A percentile compares a stretch with the other conserved stretches of the same genome.
These are phyloP conservation scores for Encephalitozoon romaleae DNA, from an alignment of 371 early-diverging fungal genomes.

Conservation along the genomic window DNA sequence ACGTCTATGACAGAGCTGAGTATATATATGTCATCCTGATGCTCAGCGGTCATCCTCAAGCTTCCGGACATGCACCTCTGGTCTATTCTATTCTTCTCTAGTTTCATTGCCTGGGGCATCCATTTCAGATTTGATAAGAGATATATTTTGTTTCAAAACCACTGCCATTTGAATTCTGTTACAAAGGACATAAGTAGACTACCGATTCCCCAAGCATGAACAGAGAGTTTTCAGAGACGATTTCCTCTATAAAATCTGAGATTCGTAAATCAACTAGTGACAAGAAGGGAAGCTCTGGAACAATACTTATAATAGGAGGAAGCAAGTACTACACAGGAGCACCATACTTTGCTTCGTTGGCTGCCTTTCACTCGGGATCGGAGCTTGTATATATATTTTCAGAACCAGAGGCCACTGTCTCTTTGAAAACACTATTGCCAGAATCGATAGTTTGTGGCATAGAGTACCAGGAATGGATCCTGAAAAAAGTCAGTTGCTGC, in stretches of 20 bases:
- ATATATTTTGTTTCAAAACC: background rate
- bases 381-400: constrained; percentile 81
- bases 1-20: constrained; percentile 46
- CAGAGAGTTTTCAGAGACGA: background rate
- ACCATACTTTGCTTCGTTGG: constrained; percentile 73
- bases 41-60: constrained; percentile 42
- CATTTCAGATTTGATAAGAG: background rate
- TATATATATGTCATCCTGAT: constrained; percentile 58
- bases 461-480: constrained; percentile 35
- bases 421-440: constrained; percentile 65
- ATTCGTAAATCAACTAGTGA: background rate
- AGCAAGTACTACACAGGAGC: constrained; percentile 71
- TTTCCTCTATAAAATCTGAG: background rate
- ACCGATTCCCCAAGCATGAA: background rate
- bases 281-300: constrained; percentile 48
- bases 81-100: constrained; percentile 32
- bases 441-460: constrained; percentile 46
- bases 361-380: constrained; percentile 71
- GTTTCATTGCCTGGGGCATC: constrained; percentile 36
- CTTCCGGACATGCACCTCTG: constrained; percentile 16
- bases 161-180: background rate
- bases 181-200: background rate
- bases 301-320: constrained; percentile 53
- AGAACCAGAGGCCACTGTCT: constrained; percentile 68
- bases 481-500: constrained; percentile 48